phyloP scores from a whole-genome alignment of 352 stramenopile genomes.

The Chrysophaeum taylorii region DNA sequence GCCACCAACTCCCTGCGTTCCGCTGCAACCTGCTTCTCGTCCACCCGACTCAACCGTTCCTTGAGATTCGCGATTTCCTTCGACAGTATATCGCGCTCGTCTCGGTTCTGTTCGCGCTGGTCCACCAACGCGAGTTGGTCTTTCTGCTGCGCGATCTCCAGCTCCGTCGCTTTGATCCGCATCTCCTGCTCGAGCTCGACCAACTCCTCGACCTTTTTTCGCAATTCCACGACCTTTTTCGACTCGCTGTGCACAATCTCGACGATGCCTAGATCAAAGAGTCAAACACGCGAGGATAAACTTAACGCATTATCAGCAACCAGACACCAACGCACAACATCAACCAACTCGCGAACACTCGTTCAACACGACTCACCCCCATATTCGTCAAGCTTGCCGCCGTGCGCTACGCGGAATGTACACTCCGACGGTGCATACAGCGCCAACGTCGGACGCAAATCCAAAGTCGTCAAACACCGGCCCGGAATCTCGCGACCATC shows the following conservation, averaged over 20 bases:
- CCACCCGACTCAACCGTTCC: neutral
- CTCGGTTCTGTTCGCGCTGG: neutral
- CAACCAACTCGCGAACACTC: too few relatives aligned
- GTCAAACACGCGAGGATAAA: too few relatives aligned
- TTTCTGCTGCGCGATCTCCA: neutral
- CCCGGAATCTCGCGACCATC: too few relatives aligned
- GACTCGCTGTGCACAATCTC: slow-evolving; percentile 8
- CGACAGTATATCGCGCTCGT: neutral
- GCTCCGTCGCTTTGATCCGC: neutral
- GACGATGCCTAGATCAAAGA: too few relatives aligned
- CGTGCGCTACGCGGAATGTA: neutral
- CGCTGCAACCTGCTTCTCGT: too few relatives aligned
- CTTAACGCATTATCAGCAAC: too few relatives aligned
- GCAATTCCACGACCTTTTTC: neutral
- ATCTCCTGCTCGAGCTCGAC: neutral
- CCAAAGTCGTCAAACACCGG: too few relatives aligned
- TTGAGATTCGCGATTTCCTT: neutral
- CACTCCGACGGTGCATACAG: slow-evolving; percentile 5
- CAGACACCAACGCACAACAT: too few relatives aligned
- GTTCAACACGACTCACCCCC: too few relatives aligned
- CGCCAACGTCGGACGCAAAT: neutral
- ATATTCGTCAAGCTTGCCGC: neutral
- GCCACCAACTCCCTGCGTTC: too few relatives aligned
- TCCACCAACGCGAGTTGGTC: too few relatives aligned
- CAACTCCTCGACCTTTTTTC: neutral